A percentile compares a stretch with the other conserved stretches of the same genome.
Conservation (phyloP, 2,329 filamentous ascomycete species). For the Blastomyces emzantsi region DNA sequence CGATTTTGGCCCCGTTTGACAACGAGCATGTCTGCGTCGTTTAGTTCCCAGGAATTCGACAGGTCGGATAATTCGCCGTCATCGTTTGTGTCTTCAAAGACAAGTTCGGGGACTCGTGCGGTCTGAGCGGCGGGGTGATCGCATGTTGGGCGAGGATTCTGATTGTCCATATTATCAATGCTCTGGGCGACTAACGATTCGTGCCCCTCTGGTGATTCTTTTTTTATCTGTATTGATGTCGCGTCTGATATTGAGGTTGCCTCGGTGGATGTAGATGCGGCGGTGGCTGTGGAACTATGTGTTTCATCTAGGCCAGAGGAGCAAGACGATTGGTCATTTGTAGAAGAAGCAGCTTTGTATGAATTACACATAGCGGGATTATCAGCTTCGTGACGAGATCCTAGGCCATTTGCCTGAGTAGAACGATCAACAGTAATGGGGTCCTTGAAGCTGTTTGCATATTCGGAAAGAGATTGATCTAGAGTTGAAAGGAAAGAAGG, state of each 20-base stretch:
- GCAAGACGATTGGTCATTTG: slow-evolving; percentile 11
- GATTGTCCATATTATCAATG: not conserved
- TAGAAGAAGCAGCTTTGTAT: not conserved
- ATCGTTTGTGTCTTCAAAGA: slow-evolving; percentile 12
- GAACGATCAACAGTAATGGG: not conserved
- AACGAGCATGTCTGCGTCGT: slow-evolving; percentile 21
- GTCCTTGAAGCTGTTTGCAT: slow-evolving; percentile 4
- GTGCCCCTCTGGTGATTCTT: not conserved
- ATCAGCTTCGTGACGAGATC: not conserved
- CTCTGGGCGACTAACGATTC: not conserved
- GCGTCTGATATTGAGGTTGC: slow-evolving; percentile 8
- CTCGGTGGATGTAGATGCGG: slow-evolving; percentile 1
- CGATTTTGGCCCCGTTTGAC: slow-evolving; percentile 12
- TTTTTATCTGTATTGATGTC: not conserved
- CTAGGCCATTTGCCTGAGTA: not conserved
- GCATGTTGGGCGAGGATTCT: not conserved
- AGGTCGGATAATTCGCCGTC: slow-evolving; percentile 22
- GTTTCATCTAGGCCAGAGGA: slow-evolving; percentile 1
- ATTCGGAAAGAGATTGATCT: slow-evolving; percentile 4
- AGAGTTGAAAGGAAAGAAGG: slow-evolving; percentile 11
- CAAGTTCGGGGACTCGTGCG: slow-evolving; percentile 24
- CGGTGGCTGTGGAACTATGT: not conserved
- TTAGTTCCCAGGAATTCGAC: slow-evolving; percentile 23
- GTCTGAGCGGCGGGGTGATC: slow-evolving; percentile 9
- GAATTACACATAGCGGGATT: not conserved